phyloP scores from a whole-genome alignment of 192 early-diverging fungal species.

The Martensiomyces pterosporus region DNA sequence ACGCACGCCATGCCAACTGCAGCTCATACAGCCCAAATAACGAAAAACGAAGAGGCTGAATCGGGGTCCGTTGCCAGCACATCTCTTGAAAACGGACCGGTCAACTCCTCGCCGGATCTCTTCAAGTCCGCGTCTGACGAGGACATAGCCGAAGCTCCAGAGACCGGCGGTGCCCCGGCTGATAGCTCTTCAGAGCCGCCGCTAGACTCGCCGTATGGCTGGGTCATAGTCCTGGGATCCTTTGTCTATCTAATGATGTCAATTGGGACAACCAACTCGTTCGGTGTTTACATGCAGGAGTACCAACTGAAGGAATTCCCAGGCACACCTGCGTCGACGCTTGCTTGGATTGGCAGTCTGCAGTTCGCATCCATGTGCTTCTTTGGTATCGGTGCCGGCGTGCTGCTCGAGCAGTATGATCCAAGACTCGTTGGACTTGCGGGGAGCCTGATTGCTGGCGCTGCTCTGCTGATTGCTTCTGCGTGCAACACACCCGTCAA shows the following conservation, averaged over 20 bases:
- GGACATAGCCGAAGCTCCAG: no score
- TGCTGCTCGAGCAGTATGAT: slow-evolving; percentile 26
- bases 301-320: slow-evolving; percentile 26
- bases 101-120: no score
- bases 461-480: slow-evolving; percentile 22
- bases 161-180: no score
- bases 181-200: background rate
- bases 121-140: no score
- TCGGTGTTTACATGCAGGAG: slow-evolving; percentile 28
- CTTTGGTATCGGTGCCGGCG: slow-evolving; percentile 21
- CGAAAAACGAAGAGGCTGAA: no score
- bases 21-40: no score
- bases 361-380: slow-evolving; percentile 32
- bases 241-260: slow-evolving; percentile 32
- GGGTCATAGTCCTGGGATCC: slow-evolving; percentile 25
- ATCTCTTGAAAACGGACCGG: no score
- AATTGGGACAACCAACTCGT: slow-evolving; percentile 22
- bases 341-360: slow-evolving; percentile 43
- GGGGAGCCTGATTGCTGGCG: slow-evolving; percentile 11
- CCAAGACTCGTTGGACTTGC: slow-evolving; percentile 6
- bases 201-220: slow-evolving; percentile 16
- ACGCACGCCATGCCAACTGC: no score
- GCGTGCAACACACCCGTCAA: slow-evolving; percentile 49
- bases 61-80: no score
- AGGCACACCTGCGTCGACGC: slow-evolving; percentile 11